Base-by-base conservation (phyloP, 352 stramenopile genomes). In the Phytophthora ramorum region DNA sequence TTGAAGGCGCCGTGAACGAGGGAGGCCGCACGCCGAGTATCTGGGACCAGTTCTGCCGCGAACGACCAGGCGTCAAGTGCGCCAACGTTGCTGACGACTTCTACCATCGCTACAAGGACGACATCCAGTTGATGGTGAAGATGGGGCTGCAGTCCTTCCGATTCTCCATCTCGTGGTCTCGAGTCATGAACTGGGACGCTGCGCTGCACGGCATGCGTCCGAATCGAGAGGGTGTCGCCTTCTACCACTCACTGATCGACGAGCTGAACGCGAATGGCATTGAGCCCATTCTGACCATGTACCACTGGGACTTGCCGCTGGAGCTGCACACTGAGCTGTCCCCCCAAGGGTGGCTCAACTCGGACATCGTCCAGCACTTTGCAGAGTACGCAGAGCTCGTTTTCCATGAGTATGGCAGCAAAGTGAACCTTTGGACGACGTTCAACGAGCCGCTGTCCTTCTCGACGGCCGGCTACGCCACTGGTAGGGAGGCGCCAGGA, bases 391-490 rank as follows among this genome's bases (percentile, higher is more conserved):
- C 93, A 7, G 69, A 85, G 34, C 71, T 97, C 26, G 91, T 90
- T 52, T 99, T 98, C 78, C 67, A 84, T 14, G 76, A 84, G 35
- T 98, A 96, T 76, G 92, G 93, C 22, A 72, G 83, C 66, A 84
- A 94, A 46, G 90, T 98, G 14, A 87, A 93, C 47, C 75, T 79
- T 50, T 99, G 94, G 94, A 89, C 96, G 26, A 98, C 94, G 0
- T 89, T 98, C 58, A 98, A 98, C 64, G 96, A 98, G 75, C 76
- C 89, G 1, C 93, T 86, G 78, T 93, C 77, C 5, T 85, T 97
- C 19, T 74, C 75, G 9, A 81, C 90, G 13, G 72, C 85, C 14
- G 93, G 90, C 7, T 98, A 98, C 64, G 79, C 85, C 47, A 78
- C 80, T 44, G 92, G 91, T 38, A 63, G 57, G 40, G 67, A 65